Conservation (phyloP, 2,329 filamentous ascomycete species). For the Penicillium sp. region DNA sequence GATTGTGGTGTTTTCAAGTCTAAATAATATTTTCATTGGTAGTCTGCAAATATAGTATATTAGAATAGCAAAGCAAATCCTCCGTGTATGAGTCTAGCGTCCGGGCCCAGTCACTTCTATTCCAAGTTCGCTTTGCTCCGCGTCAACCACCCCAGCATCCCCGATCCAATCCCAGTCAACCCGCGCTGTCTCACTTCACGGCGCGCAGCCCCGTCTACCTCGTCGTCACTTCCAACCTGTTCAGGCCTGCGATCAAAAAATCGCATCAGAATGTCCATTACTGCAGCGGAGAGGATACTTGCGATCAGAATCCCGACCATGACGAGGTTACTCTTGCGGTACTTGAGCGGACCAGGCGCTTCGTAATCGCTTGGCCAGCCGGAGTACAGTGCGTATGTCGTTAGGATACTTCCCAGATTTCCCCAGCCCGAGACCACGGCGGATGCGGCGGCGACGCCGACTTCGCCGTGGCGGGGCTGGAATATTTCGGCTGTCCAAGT, state of each 20-base stretch:
- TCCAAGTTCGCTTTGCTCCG: conserved; percentile 6
- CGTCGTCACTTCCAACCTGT: conserved; percentile 10
- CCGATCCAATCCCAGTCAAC: conserved; percentile 30
- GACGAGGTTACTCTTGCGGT: conserved; percentile 74
- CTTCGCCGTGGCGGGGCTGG: conserved; percentile 80
- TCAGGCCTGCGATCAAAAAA: conserved; percentile 32
- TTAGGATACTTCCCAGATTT: conserved; percentile 78
- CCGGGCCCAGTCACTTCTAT: not conserved
- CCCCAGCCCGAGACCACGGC: conserved; percentile 82
- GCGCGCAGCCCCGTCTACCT: conserved; percentile 32
- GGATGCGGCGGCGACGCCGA: conserved; percentile 79
- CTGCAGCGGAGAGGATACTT: conserved; percentile 62
- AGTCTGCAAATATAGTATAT: no score
- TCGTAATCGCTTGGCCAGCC: conserved; percentile 73
- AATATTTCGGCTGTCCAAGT: conserved; percentile 89
- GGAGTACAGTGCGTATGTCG: conserved; percentile 81
- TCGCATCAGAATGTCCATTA: conserved; percentile 61
- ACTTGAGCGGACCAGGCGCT: conserved; percentile 60
- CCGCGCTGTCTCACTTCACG: conserved; percentile 35
- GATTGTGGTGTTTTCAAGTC: no score
- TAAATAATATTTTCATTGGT: no score
- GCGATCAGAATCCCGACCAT: conserved; percentile 80
- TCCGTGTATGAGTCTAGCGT: not conserved
- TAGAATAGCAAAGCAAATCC: no score
- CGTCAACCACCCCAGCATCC: conserved; percentile 12